A percentile compares a stretch with the other conserved stretches of the same genome.
These are phyloP conservation scores for Dactylellina parvicollis DNA, from an alignment of 2,329 filamentous ascomycete species.

Conservation along the genomic window DNA sequence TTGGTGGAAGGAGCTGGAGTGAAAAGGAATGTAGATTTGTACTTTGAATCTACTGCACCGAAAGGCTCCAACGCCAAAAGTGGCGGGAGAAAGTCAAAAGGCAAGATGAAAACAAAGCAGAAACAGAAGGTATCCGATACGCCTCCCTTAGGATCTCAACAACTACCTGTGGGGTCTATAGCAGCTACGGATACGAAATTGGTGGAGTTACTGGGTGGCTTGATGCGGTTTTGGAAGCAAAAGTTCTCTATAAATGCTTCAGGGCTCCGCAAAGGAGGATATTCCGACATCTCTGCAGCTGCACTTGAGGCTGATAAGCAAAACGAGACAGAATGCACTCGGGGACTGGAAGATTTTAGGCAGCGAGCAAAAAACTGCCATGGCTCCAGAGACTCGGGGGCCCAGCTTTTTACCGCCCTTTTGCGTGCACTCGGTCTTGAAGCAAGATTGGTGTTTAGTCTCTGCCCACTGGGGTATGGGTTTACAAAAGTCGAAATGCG, in stretches of 20 bases:
- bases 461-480: conserved; percentile 75
- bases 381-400: conserved; percentile 88
- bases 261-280: conserved; percentile 87
- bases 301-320: conserved; percentile 1
- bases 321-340: conserved; percentile 73
- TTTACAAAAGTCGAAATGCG: conserved; percentile 71
- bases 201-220: conserved; percentile 76
- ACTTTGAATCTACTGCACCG: conserved; percentile 57
- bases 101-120: conserved; percentile 58
- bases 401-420: conserved; percentile 88
- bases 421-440: conserved; percentile 86
- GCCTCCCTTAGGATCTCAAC: conserved; percentile 63
- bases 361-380: conserved; percentile 8
- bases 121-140: conserved; percentile 61
- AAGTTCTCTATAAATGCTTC: conserved; percentile 80
- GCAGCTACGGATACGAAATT: conserved; percentile 64
- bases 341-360: conserved; percentile 61
- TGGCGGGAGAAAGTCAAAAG: conserved; percentile 62
- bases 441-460: conserved; percentile 84
- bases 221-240: conserved; percentile 90
- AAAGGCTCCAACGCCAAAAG: conserved; percentile 56
- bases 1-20: conserved; percentile 75
- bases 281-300: conserved; percentile 61
- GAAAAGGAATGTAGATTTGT: conserved; percentile 80
- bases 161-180: conserved; percentile 86